Conservation (phyloP, 192 early-diverging fungal genomes). For the Entrophospora sp. region DNA sequence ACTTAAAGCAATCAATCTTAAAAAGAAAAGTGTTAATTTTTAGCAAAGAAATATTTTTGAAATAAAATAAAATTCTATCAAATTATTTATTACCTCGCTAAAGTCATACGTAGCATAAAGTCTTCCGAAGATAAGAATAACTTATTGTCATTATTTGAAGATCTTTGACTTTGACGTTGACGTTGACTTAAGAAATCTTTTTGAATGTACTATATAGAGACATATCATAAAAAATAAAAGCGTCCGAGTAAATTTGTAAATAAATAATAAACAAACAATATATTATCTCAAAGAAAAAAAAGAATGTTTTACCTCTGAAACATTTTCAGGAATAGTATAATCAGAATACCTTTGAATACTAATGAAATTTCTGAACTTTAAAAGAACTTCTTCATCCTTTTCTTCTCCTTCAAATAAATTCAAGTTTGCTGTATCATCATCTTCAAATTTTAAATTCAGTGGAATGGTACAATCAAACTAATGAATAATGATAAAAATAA, state of each 20-base stretch:
- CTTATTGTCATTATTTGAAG: slow-evolving; percentile 1
- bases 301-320: slow-evolving; percentile 41
- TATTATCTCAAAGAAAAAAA: neutral
- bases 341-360: slow-evolving; percentile 39
- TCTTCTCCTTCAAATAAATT: slow-evolving; percentile 38
- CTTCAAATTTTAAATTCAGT: slow-evolving; percentile 30
- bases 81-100: slow-evolving; percentile 25
- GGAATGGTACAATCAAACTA: slow-evolving; percentile 47
- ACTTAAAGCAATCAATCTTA: slow-evolving; percentile 31
- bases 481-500: slow-evolving; percentile 24
- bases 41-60: neutral
- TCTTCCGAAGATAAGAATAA: slow-evolving; percentile 31
- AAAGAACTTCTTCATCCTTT: slow-evolving; percentile 38
- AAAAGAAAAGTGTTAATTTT: too few relatives aligned
- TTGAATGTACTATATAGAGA: slow-evolving; percentile 28
- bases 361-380: slow-evolving; percentile 50
- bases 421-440: slow-evolving; percentile 9
- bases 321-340: slow-evolving; percentile 50
- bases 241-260: neutral
- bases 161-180: slow-evolving; percentile 30
- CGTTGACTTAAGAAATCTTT: slow-evolving; percentile 28
- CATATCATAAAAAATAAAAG: neutral
- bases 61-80: neutral
- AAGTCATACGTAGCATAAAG: slow-evolving; percentile 29
- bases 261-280: neutral